A percentile compares a stretch with the other conserved stretches of the same genome.
Evolutionary conservation across 208 protist genomes (phyloP).

Genomic region (Tritrichomonas foetus): DNA sequence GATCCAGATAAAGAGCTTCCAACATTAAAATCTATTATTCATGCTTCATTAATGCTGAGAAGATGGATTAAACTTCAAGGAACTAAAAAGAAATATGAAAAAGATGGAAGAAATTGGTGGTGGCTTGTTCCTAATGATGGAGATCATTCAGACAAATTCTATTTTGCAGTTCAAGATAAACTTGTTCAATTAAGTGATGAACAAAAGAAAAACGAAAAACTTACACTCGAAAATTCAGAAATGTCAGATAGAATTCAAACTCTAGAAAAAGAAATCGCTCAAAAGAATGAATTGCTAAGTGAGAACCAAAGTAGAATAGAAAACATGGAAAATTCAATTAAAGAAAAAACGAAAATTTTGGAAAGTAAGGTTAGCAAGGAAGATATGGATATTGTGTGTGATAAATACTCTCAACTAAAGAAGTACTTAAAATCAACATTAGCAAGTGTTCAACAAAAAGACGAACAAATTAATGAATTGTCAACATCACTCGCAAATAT

Average conservation of each 20-base stretch:
- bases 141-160: background rate
- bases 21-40: background rate
- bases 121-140: background rate
- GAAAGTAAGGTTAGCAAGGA: background rate
- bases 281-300: too few species aligned
- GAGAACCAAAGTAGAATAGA: too few species aligned
- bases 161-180: background rate
- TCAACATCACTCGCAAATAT: too few species aligned
- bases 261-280: too few species aligned
- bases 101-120: conserved; percentile 32
- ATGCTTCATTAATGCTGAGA: background rate
- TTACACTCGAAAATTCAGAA: background rate
- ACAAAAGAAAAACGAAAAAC: background rate
- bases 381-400: background rate
- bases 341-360: background rate
- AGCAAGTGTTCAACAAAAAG: too few species aligned
- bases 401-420: background rate
- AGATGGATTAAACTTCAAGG: background rate
- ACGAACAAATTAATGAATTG: too few species aligned
- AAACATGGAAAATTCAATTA: background rate
- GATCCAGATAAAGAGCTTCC: background rate
- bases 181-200: background rate
- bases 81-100: background rate
- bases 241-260: too few species aligned
- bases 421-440: background rate